Percentiles rank a stretch among this genome's conserved stretches.
Conservation (phyloP, 2,329 filamentous ascomycete genomes). For the Arachnopeziza araneosa region DNA sequence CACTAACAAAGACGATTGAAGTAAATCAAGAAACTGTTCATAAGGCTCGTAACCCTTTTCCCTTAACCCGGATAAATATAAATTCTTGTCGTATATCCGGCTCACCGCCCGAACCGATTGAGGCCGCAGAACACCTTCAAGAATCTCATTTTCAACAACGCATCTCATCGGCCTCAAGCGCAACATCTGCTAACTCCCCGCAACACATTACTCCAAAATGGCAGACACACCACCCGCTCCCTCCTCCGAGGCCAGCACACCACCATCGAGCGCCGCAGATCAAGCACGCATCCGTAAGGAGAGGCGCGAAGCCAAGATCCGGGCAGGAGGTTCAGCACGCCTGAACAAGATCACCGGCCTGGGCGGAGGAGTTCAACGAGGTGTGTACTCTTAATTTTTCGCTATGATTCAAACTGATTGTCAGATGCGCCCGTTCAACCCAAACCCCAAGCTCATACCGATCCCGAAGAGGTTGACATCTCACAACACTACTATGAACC, state of each 20-base stretch:
- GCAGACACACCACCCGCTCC: constrained; percentile 22
- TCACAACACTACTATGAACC: constrained; percentile 65
- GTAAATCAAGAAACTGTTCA: no score
- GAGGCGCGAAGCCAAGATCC: constrained; percentile 73
- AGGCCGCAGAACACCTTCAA: no score
- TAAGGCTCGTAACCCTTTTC: no score
- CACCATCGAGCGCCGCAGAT: constrained; percentile 44
- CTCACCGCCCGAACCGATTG: no score
- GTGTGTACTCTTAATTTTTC: constrained; percentile 24
- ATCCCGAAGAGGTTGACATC: constrained; percentile 75
- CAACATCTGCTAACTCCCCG: neutral
- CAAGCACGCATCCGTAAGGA: constrained; percentile 74
- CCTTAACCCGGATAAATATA: no score
- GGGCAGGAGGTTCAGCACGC: constrained; percentile 61
- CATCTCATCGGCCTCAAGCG: no score
- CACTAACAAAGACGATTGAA: no score
- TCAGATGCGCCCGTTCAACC: constrained; percentile 33
- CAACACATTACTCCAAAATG: constrained; percentile 13
- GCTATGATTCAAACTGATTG: constrained; percentile 5
- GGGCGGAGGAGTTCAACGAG: constrained; percentile 50
- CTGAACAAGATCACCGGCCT: constrained; percentile 71
- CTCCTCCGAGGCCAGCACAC: constrained; percentile 21
- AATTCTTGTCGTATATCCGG: no score
- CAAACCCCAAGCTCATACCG: constrained; percentile 41
- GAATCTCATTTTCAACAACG: neutral